Conservation (phyloP, 2,329 filamentous ascomycete genomes). For the Alternaria viburni region DNA sequence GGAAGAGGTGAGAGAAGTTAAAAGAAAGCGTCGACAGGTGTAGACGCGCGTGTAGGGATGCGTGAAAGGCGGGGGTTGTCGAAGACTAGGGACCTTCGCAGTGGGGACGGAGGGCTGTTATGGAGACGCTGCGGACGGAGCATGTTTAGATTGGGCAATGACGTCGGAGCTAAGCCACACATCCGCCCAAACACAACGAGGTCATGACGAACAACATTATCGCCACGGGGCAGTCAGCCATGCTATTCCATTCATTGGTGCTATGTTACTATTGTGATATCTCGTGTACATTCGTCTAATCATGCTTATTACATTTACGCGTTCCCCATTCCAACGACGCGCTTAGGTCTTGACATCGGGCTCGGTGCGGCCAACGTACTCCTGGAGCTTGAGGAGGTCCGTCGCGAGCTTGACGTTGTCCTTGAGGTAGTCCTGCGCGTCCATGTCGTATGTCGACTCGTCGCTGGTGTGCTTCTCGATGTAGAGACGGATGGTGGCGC, state of each 20-base stretch:
- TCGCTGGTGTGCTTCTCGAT: conserved; percentile 94
- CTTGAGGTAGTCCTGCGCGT: conserved; percentile 93
- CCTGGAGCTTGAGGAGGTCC: conserved; percentile 87
- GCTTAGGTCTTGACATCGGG: conserved; percentile 93
- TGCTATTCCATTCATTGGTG: neutral
- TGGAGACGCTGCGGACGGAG: conserved; percentile 12
- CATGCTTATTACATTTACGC: conserved; percentile 4
- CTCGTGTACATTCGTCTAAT: conserved; percentile 1
- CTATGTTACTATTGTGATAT: neutral
- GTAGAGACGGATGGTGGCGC: conserved; percentile 95
- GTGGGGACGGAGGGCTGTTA: conserved; percentile 13
- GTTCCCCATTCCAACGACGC: neutral
- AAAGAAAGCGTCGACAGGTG: neutral
- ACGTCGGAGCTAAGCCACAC: conserved; percentile 27
- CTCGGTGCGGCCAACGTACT: conserved; percentile 89
- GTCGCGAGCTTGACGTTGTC: conserved; percentile 87
- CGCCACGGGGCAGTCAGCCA: neutral
- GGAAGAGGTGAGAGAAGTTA: neutral
- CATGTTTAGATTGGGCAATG: conserved; percentile 20
- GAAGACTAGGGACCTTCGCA: neutral
- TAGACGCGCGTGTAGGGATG: conserved; percentile 6
- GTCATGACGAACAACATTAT: conserved; percentile 10
- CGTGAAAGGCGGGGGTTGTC: conserved; percentile 6
- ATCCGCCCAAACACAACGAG: conserved; percentile 7
- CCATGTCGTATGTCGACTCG: conserved; percentile 74